A percentile compares a stretch with the other conserved stretches of the same genome.
Evolutionary conservation across 208 protist genomes (phyloP).

Genomic region (Strigomonas oncopelti): DNA sequence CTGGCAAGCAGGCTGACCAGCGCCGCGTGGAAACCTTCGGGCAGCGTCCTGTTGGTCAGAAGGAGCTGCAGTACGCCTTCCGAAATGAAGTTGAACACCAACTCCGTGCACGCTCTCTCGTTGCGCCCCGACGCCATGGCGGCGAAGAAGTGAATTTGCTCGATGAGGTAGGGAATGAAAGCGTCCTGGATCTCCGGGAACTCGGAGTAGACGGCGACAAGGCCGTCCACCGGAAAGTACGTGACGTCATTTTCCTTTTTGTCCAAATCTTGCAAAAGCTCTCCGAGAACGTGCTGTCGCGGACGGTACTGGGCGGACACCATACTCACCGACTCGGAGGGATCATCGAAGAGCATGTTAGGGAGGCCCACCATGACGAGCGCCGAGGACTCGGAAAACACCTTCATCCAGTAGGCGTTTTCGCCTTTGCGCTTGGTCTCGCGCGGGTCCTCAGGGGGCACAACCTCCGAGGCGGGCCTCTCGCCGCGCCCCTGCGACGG

Average conservation of each 20-base stretch:
- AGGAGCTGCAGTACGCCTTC: constrained; percentile 22
- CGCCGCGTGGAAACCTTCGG: constrained; percentile 28
- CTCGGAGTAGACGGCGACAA: constrained; percentile 22
- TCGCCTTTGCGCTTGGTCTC: background rate
- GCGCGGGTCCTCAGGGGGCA: background rate
- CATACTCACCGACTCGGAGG: constrained; percentile 2
- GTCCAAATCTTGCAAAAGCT: constrained; percentile 27
- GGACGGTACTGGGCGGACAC: constrained; percentile 24
- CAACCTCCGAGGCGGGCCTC: background rate
- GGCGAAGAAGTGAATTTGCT: constrained; percentile 30
- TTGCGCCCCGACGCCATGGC: constrained; percentile 29
- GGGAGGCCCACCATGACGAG: constrained; percentile 27
- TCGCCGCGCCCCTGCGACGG: background rate
- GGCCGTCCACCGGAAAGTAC: constrained; percentile 33
- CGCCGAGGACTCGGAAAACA: constrained; percentile 4
- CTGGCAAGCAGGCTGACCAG: constrained; percentile 34
- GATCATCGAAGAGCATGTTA: constrained; percentile 24
- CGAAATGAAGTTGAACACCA: constrained; percentile 33
- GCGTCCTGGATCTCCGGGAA: constrained; percentile 31
- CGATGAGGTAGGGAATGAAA: constrained; percentile 32
- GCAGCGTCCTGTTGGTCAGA: constrained; percentile 22
- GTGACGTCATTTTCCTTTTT: constrained; percentile 9
- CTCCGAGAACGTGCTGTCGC: constrained; percentile 18
- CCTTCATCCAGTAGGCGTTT: constrained; percentile 8
- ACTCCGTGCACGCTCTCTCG: constrained; percentile 4